Conservation (phyloP, 1,284 basidiomycete species). For the Dichomitus squalens region DNA sequence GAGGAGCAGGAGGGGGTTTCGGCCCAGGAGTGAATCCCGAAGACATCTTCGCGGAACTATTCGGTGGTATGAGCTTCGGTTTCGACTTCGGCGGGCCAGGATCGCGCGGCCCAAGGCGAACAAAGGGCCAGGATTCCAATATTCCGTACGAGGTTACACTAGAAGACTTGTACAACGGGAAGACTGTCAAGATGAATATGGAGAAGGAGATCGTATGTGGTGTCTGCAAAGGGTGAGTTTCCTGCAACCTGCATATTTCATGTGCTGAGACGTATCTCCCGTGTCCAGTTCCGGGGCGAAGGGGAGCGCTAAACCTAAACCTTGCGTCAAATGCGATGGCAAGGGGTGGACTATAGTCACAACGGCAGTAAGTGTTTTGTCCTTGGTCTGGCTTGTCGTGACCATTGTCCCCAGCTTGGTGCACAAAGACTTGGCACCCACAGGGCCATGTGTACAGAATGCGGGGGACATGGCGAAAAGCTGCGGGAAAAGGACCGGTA, state of each 20-base stretch:
- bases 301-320: slow-evolving; percentile 77
- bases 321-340: slow-evolving; percentile 84
- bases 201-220: slow-evolving; percentile 85
- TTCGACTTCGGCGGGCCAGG: slow-evolving; percentile 56
- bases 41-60: slow-evolving; percentile 83
- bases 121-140: slow-evolving; percentile 70
- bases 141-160: slow-evolving; percentile 87
- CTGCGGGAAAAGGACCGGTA: slow-evolving; percentile 89
- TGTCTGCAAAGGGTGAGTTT: slow-evolving; percentile 76
- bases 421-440: slow-evolving; percentile 53
- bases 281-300: slow-evolving; percentile 73
- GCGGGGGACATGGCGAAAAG: slow-evolving; percentile 79
- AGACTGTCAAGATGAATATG: slow-evolving; percentile 87
- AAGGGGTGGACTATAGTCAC: slow-evolving; percentile 75
- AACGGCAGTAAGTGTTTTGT: slow-evolving; percentile 47
- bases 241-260: background rate
- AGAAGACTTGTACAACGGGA: slow-evolving; percentile 93
- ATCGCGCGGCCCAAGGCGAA: slow-evolving; percentile 43
- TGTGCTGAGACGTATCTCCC: background rate
- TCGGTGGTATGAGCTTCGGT: slow-evolving; percentile 53
- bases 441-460: slow-evolving; percentile 71
- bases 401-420: slow-evolving; percentile 42
- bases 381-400: slow-evolving; percentile 3
- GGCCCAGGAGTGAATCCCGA: slow-evolving; percentile 60
- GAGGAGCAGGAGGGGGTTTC: slow-evolving; percentile 42